These are phyloP conservation scores for Seiridium unicorne DNA, from an alignment of 2,329 filamentous ascomycete genomes.

Conservation along the genomic window DNA sequence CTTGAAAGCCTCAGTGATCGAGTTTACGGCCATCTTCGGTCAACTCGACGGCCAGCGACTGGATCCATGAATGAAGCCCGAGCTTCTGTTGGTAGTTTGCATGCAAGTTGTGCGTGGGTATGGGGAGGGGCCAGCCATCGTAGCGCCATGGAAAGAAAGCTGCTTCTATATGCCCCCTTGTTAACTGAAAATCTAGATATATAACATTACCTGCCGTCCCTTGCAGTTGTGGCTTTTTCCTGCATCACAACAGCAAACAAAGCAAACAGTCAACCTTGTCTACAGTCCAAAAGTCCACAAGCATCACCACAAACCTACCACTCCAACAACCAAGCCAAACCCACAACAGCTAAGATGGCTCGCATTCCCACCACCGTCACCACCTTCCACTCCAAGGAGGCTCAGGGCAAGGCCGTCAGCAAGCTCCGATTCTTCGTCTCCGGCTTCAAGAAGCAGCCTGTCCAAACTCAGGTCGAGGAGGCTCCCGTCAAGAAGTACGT, in stretches of 20 bases:
- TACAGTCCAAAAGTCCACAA: not conserved
- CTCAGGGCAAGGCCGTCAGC: not conserved
- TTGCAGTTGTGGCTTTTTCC: not conserved
- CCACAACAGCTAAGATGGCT: not conserved
- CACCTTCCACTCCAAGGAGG: conserved; percentile 3
- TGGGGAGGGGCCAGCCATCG: no score
- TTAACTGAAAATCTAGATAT: not conserved
- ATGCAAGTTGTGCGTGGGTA: no score
- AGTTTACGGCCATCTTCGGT: no score
- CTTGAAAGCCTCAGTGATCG: not conserved
- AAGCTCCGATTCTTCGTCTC: not conserved
- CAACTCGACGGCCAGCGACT: no score
- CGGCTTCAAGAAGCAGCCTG: not conserved
- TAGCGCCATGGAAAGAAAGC: no score
- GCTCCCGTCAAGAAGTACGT: conserved; percentile 8
- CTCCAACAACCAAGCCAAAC: not conserved
- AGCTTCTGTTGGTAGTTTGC: no score
- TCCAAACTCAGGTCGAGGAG: not conserved
- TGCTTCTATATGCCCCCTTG: no score
- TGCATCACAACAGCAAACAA: not conserved
- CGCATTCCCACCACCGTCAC: conserved; percentile 1
- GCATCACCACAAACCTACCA: not conserved
- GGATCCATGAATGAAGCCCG: no score
- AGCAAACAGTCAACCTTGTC: not conserved
- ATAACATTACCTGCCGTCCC: not conserved